Conservation (phyloP, 371 early-diverging fungal species). For the Amoeboradix gromovi region DNA sequence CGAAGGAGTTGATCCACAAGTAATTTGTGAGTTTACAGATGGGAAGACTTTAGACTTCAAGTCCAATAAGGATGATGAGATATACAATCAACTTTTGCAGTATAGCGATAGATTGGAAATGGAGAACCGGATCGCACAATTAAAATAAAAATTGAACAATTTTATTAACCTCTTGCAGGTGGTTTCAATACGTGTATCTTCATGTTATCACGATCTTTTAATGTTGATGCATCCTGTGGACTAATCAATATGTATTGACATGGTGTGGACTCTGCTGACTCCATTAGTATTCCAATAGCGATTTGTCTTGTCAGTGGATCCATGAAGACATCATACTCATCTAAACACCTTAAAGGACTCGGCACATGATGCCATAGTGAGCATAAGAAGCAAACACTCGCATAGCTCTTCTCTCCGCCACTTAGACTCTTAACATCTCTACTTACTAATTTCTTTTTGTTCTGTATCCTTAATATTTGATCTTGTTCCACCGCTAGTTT, state of each 20-base stretch:
- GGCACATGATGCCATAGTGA: slow-evolving; percentile 87
- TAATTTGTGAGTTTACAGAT: not conserved
- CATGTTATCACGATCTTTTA: not conserved
- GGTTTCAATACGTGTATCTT: not conserved
- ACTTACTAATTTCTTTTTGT: slow-evolving; percentile 10
- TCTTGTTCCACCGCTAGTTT: slow-evolving; percentile 23
- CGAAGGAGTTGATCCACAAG: not conserved
- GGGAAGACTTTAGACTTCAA: not conserved
- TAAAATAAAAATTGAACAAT: not conserved
- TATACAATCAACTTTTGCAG: not conserved
- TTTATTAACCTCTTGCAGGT: not conserved
- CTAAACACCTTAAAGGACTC: slow-evolving; percentile 76
- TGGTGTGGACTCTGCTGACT: slow-evolving; percentile 24
- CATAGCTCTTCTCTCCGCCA: slow-evolving; percentile 98
- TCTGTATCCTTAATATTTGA: not conserved
- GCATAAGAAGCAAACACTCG: slow-evolving; percentile 80
- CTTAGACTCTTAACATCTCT: slow-evolving; percentile 28
- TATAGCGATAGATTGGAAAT: not conserved
- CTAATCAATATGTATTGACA: slow-evolving; percentile 82
- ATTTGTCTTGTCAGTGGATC: slow-evolving; percentile 13
- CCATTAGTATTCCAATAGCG: not conserved
- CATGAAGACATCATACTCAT: slow-evolving; percentile 99
- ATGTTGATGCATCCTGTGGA: slow-evolving; percentile 29
- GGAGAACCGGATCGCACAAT: not conserved
- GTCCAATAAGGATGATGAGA: not conserved